Evolutionary conservation across 1,139 yeast genomes (phyloP).

Genomic region (Diutina sp.): DNA sequence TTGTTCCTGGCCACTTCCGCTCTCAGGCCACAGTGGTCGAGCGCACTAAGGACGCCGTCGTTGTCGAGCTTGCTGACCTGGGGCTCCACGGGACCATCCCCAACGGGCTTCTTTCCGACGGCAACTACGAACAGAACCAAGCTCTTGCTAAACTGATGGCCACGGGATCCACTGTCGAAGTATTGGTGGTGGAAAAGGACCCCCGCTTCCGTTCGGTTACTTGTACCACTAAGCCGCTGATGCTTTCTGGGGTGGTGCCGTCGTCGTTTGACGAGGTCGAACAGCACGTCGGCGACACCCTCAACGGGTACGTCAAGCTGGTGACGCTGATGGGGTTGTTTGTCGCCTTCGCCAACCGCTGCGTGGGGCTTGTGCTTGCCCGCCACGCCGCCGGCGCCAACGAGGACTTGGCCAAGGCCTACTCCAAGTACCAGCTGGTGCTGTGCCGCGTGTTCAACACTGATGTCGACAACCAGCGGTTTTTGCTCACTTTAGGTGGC

Average conservation of each 20-base stretch:
- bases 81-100: conserved; percentile 60
- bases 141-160: conserved; percentile 41
- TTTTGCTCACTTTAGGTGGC: conserved; percentile 27
- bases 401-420: conserved; percentile 44
- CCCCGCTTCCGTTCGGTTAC: conserved; percentile 44
- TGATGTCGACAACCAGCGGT: conserved; percentile 59
- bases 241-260: not conserved
- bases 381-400: conserved; percentile 52
- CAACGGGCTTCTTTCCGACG: conserved; percentile 68
- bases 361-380: conserved; percentile 77
- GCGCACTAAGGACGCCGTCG: conserved; percentile 52
- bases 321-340: conserved; percentile 72
- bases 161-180: conserved; percentile 48
- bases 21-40: conserved; percentile 56
- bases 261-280: not conserved
- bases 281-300: conserved; percentile 18
- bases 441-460: conserved; percentile 48
- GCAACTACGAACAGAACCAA: conserved; percentile 61
- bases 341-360: conserved; percentile 66
- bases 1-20: conserved; percentile 52
- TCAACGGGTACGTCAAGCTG: conserved; percentile 69
- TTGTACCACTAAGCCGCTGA: conserved; percentile 42
- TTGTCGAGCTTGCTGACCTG: conserved; percentile 48
- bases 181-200: conserved; percentile 62
- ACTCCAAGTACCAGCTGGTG: conserved; percentile 55